phyloP scores from a whole-genome alignment of 768 basidiomycete species.

The Omphalotus guepiniiformis region DNA sequence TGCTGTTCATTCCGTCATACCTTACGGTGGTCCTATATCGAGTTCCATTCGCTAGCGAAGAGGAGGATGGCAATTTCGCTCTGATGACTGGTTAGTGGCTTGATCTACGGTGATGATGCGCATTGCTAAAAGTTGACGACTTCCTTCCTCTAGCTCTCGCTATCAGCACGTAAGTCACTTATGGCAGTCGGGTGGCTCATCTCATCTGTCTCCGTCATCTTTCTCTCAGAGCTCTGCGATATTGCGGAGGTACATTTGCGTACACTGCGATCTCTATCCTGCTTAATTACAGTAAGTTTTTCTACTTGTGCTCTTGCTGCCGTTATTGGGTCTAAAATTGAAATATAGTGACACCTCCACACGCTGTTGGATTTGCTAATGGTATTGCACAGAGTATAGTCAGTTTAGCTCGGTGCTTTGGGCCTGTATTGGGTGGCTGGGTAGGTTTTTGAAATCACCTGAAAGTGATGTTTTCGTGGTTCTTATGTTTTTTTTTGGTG shows the following conservation, averaged over 20 bases:
- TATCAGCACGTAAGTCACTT: slow-evolving; percentile 69
- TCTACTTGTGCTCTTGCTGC: slow-evolving; percentile 1
- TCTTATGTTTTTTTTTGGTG: slow-evolving; percentile 15
- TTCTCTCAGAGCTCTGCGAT: slow-evolving; percentile 68
- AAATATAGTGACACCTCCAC: slow-evolving; percentile 80
- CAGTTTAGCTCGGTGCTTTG: slow-evolving; percentile 87
- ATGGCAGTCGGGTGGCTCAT: slow-evolving; percentile 3
- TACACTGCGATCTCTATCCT: slow-evolving; percentile 91
- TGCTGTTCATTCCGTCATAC: slow-evolving; percentile 88
- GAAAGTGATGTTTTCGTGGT: slow-evolving; percentile 8
- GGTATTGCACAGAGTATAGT: slow-evolving; percentile 96
- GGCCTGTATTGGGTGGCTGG: slow-evolving; percentile 81
- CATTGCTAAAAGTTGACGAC: slow-evolving; percentile 10
- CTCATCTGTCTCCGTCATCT: neutral
- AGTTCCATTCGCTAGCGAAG: slow-evolving; percentile 59
- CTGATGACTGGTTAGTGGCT: slow-evolving; percentile 71
- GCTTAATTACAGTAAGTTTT: slow-evolving; percentile 69
- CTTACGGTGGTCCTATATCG: slow-evolving; percentile 74
- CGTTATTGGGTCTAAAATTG: neutral
- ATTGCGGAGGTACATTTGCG: slow-evolving; percentile 82
- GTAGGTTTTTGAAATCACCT: slow-evolving; percentile 36
- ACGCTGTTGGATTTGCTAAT: slow-evolving; percentile 86
- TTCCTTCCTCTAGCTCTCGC: slow-evolving; percentile 48
- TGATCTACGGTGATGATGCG: slow-evolving; percentile 6
- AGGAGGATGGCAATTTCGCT: slow-evolving; percentile 67